Evolutionary conservation across 1,284 basidiomycete genomes (phyloP).

Genomic region (Cutaneotrichosporon daszewskae): DNA sequence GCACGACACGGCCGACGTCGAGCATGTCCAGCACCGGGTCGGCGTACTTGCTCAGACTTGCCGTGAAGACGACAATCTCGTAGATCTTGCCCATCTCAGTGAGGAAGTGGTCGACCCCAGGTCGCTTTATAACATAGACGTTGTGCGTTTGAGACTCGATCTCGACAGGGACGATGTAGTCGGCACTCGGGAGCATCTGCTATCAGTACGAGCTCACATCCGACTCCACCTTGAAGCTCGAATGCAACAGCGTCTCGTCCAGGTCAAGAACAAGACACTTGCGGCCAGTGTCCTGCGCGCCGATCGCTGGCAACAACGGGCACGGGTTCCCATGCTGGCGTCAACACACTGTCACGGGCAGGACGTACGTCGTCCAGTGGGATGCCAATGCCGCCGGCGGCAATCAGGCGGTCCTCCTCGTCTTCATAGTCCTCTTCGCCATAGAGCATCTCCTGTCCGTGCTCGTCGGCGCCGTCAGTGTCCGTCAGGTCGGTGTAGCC

Average conservation of each 20-base stretch:
- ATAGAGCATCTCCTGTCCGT: constrained; percentile 47
- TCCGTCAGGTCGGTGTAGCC: constrained; percentile 37
- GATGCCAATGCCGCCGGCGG: constrained; percentile 74
- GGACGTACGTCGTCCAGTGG: constrained; percentile 65
- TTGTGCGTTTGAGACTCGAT: constrained; percentile 98
- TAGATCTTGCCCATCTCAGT: constrained; percentile 96
- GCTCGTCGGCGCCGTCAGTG: constrained; percentile 39
- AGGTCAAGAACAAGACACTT: constrained; percentile 93
- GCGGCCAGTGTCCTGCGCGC: constrained; percentile 66
- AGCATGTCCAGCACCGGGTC: constrained; percentile 97
- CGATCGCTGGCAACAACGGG: constrained; percentile 73
- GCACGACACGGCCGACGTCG: constrained; percentile 83
- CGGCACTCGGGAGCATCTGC: constrained; percentile 88
- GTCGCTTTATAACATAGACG: constrained; percentile 97
- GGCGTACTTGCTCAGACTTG: constrained; percentile 97
- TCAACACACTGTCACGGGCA: constrained; percentile 7
- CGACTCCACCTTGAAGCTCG: constrained; percentile 74
- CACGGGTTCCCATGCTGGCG: constrained; percentile 71
- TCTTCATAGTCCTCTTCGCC: constrained; percentile 57
- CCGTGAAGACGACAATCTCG: constrained; percentile 97
- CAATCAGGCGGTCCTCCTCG: constrained; percentile 72
- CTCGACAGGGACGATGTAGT: constrained; percentile 98
- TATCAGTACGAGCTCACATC: background rate
- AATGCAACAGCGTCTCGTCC: constrained; percentile 92
- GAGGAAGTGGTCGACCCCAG: constrained; percentile 94